phyloP scores from a whole-genome alignment of 1,139 yeast genomes.

The Pneumocystis sp. region DNA sequence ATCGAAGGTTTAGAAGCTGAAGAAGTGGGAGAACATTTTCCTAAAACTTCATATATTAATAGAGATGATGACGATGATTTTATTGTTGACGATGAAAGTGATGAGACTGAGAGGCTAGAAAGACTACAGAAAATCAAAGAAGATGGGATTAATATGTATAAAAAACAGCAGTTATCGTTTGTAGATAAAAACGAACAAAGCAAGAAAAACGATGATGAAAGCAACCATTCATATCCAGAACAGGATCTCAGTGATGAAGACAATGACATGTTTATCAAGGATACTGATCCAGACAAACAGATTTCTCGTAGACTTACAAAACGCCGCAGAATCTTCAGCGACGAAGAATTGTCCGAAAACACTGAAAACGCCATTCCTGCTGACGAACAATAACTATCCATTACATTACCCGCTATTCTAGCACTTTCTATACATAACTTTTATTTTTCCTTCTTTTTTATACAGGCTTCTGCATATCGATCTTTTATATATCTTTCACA shows the following conservation, averaged over 20 bases:
- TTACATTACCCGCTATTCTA: too few relatives aligned
- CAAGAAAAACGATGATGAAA: constrained; percentile 21
- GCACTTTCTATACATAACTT: too few relatives aligned
- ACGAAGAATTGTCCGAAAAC: background rate
- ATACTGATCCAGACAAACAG: background rate
- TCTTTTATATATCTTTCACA: too few relatives aligned
- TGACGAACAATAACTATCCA: background rate
- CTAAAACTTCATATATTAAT: constrained; percentile 35
- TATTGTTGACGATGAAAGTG: constrained; percentile 18
- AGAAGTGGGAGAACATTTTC: constrained; percentile 35
- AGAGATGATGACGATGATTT: constrained; percentile 42
- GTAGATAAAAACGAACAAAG: constrained; percentile 13
- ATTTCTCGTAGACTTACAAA: background rate
- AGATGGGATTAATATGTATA: constrained; percentile 39
- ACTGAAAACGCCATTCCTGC: background rate
- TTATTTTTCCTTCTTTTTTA: too few relatives aligned
- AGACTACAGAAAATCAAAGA: constrained; percentile 45
- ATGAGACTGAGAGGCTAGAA: constrained; percentile 36
- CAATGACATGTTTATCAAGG: constrained; percentile 17
- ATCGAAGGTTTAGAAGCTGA: constrained; percentile 16
- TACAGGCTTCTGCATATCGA: too few relatives aligned
- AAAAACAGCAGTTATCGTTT: constrained; percentile 14
- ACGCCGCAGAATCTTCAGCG: background rate
- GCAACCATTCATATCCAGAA: constrained; percentile 11
- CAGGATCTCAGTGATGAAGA: constrained; percentile 19